phyloP scores from a whole-genome alignment of 1,284 basidiomycete genomes.

The Abortiporus biennis region DNA sequence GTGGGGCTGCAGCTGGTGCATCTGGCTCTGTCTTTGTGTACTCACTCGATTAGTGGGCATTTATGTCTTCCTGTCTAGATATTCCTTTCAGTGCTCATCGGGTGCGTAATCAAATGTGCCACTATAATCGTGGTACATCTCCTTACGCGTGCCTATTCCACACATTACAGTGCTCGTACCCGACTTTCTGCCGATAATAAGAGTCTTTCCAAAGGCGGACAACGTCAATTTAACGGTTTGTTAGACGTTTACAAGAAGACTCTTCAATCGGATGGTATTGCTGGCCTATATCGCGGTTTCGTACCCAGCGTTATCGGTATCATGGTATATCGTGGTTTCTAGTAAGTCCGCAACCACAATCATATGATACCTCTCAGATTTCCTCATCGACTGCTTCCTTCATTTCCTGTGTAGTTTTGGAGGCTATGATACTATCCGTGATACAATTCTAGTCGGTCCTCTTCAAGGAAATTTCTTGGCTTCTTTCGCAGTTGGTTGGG shows the following conservation, averaged over 20 bases:
- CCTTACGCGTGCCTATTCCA: neutral
- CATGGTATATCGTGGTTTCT: slow-evolving; percentile 56
- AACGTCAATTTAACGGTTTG: slow-evolving; percentile 40
- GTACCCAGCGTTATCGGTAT: slow-evolving; percentile 58
- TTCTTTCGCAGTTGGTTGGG: slow-evolving; percentile 56
- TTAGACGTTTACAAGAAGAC: slow-evolving; percentile 48
- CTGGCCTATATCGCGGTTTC: slow-evolving; percentile 57
- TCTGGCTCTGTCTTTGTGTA: slow-evolving; percentile 51
- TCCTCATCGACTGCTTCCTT: neutral
- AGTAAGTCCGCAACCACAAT: slow-evolving; percentile 22
- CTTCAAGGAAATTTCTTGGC: slow-evolving; percentile 59
- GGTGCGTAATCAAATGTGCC: neutral
- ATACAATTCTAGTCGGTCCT: slow-evolving; percentile 46
- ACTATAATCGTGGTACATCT: neutral
- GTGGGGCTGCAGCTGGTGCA: slow-evolving; percentile 41
- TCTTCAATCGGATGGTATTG: slow-evolving; percentile 42
- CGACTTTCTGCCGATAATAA: slow-evolving; percentile 51
- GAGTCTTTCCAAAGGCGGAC: slow-evolving; percentile 31
- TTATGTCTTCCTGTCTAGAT: neutral
- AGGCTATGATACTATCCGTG: slow-evolving; percentile 48
- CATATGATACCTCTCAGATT: neutral
- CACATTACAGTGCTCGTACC: slow-evolving; percentile 37
- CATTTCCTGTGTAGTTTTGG: slow-evolving; percentile 27
- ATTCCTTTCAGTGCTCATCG: slow-evolving; percentile 2
- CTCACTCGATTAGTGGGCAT: slow-evolving; percentile 49